phyloP scores from a whole-genome alignment of 1,284 basidiomycete species.

The Porphyrellus sp. region DNA sequence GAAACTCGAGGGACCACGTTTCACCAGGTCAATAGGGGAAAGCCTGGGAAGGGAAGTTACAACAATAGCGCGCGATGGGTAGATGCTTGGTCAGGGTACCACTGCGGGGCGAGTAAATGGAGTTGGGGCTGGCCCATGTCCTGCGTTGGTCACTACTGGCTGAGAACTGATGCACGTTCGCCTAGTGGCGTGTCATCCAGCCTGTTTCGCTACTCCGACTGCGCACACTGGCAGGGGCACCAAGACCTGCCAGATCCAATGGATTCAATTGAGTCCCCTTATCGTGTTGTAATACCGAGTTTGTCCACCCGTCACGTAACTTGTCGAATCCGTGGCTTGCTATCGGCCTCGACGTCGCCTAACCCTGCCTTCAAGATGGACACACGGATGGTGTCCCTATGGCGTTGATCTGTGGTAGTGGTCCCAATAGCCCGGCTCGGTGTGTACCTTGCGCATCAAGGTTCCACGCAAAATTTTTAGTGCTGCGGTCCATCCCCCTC shows the following conservation, averaged over 20 bases:
- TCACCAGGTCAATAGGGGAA: background rate
- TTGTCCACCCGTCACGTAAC: constrained; percentile 1
- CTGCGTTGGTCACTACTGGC: constrained; percentile 16
- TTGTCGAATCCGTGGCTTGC: background rate
- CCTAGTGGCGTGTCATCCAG: constrained; percentile 22
- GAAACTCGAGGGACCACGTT: background rate
- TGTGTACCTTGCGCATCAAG: constrained; percentile 13
- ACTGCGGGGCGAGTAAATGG: constrained; percentile 16
- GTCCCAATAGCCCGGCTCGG: constrained; percentile 11
- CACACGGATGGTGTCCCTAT: constrained; percentile 11
- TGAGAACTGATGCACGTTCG: constrained; percentile 18
- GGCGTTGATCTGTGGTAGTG: background rate
- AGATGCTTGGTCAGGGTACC: background rate
- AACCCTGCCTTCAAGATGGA: background rate
- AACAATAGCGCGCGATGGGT: background rate
- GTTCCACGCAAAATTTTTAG: background rate
- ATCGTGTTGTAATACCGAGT: background rate
- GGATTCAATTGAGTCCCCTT: background rate
- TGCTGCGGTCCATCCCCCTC: constrained; percentile 11
- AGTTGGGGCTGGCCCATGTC: constrained; percentile 12
- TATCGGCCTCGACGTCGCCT: background rate
- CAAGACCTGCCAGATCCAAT: background rate
- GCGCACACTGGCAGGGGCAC: constrained; percentile 2
- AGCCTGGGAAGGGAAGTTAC: background rate
- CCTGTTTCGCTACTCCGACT: background rate